Base-by-base conservation (phyloP, 306 rosid species). In the Trifolium pratense region DNA sequence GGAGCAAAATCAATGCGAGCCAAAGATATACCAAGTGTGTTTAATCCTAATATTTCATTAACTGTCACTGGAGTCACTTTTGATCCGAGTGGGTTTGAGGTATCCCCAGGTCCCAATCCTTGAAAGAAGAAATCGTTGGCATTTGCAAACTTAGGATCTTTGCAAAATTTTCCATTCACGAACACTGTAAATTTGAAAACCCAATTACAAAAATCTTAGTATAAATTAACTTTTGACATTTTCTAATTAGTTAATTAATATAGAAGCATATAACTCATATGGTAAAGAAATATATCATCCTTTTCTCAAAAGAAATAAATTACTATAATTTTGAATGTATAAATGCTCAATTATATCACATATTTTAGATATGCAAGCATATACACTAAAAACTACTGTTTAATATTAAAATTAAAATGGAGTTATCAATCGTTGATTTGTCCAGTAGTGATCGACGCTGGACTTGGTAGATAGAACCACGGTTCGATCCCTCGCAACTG, bases 1-100 rank as follows among this genome's bases (percentile, higher is more conserved):
- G 62, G 73, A 5, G 84, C 84, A 23, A 75, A 80, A 69, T 80
- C 80, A 1, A 80, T 32, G 7, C 84, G 84, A 11, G 69, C 84
- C 9, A 75, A 65, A 0, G 84, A 80, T 75, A 75, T 75, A 1
- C 80, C 84, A 32, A 80, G 84, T 10, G 84, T 75, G 63, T 81
- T 81, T 4, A 81, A 68, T 31, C 85, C 82, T 60, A 42, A 9
- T 57, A 81, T 16, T 65, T 75, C 52, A 5, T 71, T 37, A 5
- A 76, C 81, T 0, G 64, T 0, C 0, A 57, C 81, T 0, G 78
- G 23, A 0, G 79, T 40, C 6, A 77, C 85, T 61, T 65, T 81
- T 26, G 84, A 81, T 0, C 85, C 85, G 2, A 77, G 51, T 51
- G 79, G 76, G 5, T 81, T 81, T 0, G 56, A 7, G 4, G 82